Conservation (phyloP, 108 stramenopile species). For the Stephanodiscus minutulus region DNA sequence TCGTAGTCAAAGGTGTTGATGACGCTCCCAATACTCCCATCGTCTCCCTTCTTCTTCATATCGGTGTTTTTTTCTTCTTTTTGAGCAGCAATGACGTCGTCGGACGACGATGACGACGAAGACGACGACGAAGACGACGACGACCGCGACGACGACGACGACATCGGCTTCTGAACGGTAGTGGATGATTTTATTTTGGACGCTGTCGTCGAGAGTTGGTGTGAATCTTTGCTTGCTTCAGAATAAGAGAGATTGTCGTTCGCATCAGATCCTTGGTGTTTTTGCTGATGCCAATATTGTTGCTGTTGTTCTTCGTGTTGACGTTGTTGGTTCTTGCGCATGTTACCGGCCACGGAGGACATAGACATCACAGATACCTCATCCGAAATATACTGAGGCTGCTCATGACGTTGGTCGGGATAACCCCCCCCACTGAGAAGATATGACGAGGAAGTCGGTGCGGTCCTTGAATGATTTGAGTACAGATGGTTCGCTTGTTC, state of each 20-base stretch:
- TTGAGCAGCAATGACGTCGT: too few relatives aligned
- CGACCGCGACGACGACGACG: too few relatives aligned
- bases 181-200: conserved; percentile 2
- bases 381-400: conserved; percentile 20
- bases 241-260: background rate
- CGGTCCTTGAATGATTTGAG: background rate
- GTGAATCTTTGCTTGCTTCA: background rate
- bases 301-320: conserved; percentile 1
- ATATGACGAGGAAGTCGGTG: background rate
- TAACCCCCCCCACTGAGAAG: background rate
- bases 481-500: background rate
- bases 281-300: background rate
- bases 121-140: too few relatives aligned
- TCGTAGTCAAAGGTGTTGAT: conserved; percentile 37
- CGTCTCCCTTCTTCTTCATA: background rate
- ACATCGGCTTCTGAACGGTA: background rate
- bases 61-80: too few relatives aligned
- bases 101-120: too few relatives aligned
- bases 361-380: conserved; percentile 41
- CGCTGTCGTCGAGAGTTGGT: background rate
- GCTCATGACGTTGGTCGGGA: background rate
- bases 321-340: conserved; percentile 1
- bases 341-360: conserved; percentile 23
- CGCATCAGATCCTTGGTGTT: background rate
- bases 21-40: background rate